Conservation (phyloP, 2,329 filamentous ascomycete species). For the Pseudopithomyces chartarum region DNA sequence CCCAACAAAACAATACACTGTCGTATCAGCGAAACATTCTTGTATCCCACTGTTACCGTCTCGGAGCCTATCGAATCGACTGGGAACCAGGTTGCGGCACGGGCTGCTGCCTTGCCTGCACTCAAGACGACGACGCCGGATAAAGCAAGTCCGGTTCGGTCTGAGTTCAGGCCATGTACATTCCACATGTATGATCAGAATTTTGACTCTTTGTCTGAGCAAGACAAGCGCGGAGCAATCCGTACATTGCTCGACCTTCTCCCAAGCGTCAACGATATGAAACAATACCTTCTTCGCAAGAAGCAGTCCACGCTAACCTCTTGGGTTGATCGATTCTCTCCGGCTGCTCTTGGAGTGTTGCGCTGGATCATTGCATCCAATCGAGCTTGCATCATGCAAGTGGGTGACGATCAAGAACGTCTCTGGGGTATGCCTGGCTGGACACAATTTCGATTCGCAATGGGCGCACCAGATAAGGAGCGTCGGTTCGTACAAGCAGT, state of each 20-base stretch:
- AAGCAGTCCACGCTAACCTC: constrained; percentile 46
- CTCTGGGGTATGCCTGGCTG: constrained; percentile 69
- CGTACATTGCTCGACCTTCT: constrained; percentile 62
- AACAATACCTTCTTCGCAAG: constrained; percentile 51
- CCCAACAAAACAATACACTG: constrained; percentile 50
- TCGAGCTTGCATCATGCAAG: constrained; percentile 81
- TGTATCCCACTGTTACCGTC: constrained; percentile 50
- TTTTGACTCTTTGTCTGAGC: constrained; percentile 59
- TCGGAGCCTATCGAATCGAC: constrained; percentile 29
- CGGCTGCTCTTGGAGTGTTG: constrained; percentile 69
- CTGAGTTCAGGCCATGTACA: constrained; percentile 36
- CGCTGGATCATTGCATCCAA: constrained; percentile 93
- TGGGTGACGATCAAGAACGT: constrained; percentile 61
- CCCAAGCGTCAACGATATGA: constrained; percentile 66
- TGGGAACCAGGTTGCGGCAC: not conserved
- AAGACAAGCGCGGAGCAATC: constrained; percentile 56
- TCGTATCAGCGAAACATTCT: constrained; percentile 53
- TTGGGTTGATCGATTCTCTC: constrained; percentile 66
- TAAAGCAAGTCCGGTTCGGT: not conserved
- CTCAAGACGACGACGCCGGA: not conserved
- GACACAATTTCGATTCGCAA: constrained; percentile 85
- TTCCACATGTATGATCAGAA: constrained; percentile 59
- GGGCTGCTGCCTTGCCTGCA: not conserved
- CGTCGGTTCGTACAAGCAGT: constrained; percentile 71
- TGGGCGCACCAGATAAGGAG: constrained; percentile 91